Evolutionary conservation across 2,329 filamentous ascomycete genomes (phyloP).

Genomic region (Scorias spongiosa): DNA sequence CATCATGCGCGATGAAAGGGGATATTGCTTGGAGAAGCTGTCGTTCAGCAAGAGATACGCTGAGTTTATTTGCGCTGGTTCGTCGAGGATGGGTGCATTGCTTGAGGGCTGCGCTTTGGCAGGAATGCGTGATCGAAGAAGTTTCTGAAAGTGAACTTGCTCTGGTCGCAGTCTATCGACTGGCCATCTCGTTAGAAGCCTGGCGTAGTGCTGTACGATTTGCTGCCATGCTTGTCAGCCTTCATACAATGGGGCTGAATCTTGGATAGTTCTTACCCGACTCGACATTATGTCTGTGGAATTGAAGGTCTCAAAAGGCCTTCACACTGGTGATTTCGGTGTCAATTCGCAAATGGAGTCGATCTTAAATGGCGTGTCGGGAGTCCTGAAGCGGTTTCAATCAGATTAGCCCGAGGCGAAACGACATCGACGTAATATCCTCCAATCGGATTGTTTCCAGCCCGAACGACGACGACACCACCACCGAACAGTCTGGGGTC

Average conservation of each 20-base stretch:
- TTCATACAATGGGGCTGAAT: background rate
- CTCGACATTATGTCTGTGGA: constrained; percentile 9
- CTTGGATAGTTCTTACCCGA: constrained; percentile 5
- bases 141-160: constrained; percentile 28
- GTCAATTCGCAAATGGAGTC: background rate
- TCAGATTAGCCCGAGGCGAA: background rate
- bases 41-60: constrained; percentile 46
- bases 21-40: constrained; percentile 37
- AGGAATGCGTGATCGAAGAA: constrained; percentile 27
- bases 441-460: background rate
- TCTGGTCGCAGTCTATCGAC: constrained; percentile 34
- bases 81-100: constrained; percentile 13
- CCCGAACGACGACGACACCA: background rate
- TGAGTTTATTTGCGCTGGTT: constrained; percentile 38
- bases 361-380: background rate
- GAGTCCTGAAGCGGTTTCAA: no score
- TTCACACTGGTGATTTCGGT: background rate
- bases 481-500: background rate
- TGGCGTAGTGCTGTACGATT: constrained; percentile 33
- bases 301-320: background rate
- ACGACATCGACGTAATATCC: background rate
- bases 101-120: constrained; percentile 10
- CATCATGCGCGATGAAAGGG: constrained; percentile 31
- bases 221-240: constrained; percentile 8
- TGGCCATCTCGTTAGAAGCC: constrained; percentile 35